phyloP scores from a whole-genome alignment of 2,329 filamentous ascomycete species.

The Penicillium sclerotigenum region DNA sequence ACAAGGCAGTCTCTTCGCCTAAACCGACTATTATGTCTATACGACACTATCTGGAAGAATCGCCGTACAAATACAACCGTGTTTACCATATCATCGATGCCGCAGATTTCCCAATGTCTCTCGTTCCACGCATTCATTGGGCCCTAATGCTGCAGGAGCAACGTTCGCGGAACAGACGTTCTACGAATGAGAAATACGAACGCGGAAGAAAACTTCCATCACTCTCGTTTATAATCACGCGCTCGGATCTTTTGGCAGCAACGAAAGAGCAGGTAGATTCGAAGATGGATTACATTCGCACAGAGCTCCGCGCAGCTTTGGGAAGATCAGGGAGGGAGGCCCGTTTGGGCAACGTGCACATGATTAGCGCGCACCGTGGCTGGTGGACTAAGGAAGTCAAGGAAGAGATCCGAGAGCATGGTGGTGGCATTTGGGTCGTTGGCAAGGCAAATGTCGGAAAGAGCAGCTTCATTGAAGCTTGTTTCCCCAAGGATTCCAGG shows the following conservation, averaged over 20 bases:
- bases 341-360: slow-evolving; percentile 82
- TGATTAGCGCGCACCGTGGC: slow-evolving; percentile 77
- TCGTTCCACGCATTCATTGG: slow-evolving; percentile 72
- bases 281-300: slow-evolving; percentile 79
- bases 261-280: slow-evolving; percentile 78
- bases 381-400: slow-evolving; percentile 93
- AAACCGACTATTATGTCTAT: slow-evolving; percentile 81
- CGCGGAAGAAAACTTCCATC: slow-evolving; percentile 70
- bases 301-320: slow-evolving; percentile 73
- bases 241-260: slow-evolving; percentile 80
- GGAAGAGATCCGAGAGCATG: slow-evolving; percentile 77
- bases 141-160: slow-evolving; percentile 69
- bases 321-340: slow-evolving; percentile 64
- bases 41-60: slow-evolving; percentile 79
- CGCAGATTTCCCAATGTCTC: slow-evolving; percentile 92
- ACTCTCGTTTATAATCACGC: slow-evolving; percentile 85
- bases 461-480: slow-evolving; percentile 80
- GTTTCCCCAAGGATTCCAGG: slow-evolving; percentile 73
- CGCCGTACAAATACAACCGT: slow-evolving; percentile 85
- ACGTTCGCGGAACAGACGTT: slow-evolving; percentile 75
- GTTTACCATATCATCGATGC: slow-evolving; percentile 95
- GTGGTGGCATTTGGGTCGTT: slow-evolving; percentile 90
- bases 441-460: slow-evolving; percentile 99
- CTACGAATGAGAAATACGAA: slow-evolving; percentile 63
- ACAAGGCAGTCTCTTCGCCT: slow-evolving; percentile 65